A percentile compares a stretch with the other conserved stretches of the same genome.
Conservation (phyloP, 1,284 basidiomycete species). For the Dichomitus squalens region DNA sequence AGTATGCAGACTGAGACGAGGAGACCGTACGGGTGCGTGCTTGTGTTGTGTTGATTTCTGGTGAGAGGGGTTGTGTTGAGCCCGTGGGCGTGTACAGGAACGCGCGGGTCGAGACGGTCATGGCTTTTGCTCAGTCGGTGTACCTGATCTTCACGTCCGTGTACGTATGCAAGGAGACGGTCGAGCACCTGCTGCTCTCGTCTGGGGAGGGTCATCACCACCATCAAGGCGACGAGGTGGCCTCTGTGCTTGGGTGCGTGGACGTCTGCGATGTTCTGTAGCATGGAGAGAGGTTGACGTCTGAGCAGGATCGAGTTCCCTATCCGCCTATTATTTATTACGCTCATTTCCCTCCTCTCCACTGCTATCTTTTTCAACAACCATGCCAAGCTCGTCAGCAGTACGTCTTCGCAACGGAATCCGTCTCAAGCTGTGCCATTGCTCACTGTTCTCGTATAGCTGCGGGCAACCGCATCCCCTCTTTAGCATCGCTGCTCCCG, state of each 20-base stretch:
- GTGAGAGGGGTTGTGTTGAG: background rate
- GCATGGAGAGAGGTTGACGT: background rate
- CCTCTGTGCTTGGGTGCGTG: constrained; percentile 43
- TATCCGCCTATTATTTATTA: constrained; percentile 57
- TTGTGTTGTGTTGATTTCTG: background rate
- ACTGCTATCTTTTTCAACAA: constrained; percentile 64
- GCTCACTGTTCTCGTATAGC: constrained; percentile 35
- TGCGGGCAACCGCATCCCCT: constrained; percentile 56
- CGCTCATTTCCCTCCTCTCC: constrained; percentile 55
- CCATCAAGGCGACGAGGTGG: constrained; percentile 51
- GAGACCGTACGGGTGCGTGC: constrained; percentile 73
- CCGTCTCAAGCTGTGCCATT: background rate
- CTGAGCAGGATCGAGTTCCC: constrained; percentile 69
- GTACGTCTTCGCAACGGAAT: constrained; percentile 42
- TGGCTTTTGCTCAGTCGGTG: constrained; percentile 86
- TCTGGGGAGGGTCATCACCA: constrained; percentile 68
- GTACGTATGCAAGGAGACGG: constrained; percentile 92
- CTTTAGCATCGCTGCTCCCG: constrained; percentile 46
- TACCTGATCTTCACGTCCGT: constrained; percentile 91
- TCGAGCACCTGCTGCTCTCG: constrained; percentile 79
- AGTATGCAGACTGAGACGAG: constrained; percentile 35
- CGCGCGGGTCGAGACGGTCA: constrained; percentile 73
- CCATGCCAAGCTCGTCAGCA: constrained; percentile 67
- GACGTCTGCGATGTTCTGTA: constrained; percentile 7
- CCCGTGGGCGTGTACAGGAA: constrained; percentile 46